Conservation (phyloP, 1,284 basidiomycete genomes). For the Sphagnurus paluster region DNA sequence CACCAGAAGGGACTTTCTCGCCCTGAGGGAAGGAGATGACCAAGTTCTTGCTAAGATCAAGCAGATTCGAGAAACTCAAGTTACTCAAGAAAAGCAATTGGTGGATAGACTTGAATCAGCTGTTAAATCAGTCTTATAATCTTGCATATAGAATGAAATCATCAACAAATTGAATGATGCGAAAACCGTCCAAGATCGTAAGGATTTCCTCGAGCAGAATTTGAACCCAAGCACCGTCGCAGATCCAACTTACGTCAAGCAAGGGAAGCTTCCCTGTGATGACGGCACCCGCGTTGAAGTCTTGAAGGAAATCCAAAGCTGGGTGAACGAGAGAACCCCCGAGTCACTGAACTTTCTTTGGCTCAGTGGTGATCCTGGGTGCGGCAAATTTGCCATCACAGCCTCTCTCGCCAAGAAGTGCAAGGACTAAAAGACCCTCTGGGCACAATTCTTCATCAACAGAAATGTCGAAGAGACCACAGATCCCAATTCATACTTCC, state of each 20-base stretch:
- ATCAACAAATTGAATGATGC: background rate
- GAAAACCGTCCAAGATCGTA: background rate
- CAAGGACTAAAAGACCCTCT: no score
- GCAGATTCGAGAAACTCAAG: background rate
- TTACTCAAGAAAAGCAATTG: background rate
- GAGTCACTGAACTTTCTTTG: background rate
- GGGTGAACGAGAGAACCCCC: background rate
- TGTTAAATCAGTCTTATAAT: background rate
- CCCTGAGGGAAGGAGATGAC: background rate
- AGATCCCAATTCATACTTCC: no score
- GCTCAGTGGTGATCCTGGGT: no score
- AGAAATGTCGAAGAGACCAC: no score
- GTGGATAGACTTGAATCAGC: no score
- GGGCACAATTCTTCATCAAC: no score
- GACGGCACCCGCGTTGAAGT: no score
- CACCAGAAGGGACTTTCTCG: background rate
- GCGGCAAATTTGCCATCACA: background rate
- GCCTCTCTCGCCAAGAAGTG: no score
- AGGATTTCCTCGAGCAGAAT: background rate
- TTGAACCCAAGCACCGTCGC: background rate
- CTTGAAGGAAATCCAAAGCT: background rate
- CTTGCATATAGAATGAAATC: background rate
- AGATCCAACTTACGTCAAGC: background rate
- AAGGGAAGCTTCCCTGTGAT: background rate
- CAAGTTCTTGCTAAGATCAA: background rate